Base-by-base conservation (phyloP, 768 basidiomycete species). In the Pulveroboletus frians region DNA sequence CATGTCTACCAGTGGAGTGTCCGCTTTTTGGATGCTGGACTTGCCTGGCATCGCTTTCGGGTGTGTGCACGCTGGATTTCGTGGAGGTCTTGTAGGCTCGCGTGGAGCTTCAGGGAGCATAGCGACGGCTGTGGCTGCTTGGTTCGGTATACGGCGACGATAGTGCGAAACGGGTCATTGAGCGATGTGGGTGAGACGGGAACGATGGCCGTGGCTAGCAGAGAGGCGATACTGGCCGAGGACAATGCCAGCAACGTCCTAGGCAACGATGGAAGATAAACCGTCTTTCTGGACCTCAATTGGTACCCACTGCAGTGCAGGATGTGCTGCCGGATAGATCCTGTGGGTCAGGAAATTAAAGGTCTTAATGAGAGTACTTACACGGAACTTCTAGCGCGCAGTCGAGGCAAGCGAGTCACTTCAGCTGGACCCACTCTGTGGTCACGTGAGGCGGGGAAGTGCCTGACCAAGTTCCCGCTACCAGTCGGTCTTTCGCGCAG, bases 21-120 rank as follows among this genome's bases (percentile, higher is more conserved):
- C 51, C 27, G 45, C 27, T n/a, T 47, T 46, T 9, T 35, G 52
- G 21, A 18, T 27, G 20, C 43, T 31, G 23, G 26, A 26, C 20
- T 30, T 53, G 35, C 35, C 50, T 18, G 46, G 36, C 15, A 39
- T 47, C 43, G 36, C 30, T 39, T 15, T 51, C 44, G 35, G 50
- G 37, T 1, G 42, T 13, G 5, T 63, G 55, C 32, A 17, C 32
- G 26, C 39, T 42, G 20, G 42, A 17, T 26, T 39, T 52, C 7
- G 44, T 9, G 34, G 63, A 63, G 63, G 57, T 20, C 55, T 43
- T 64, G 63, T 18, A 66, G 61, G n/a, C 66, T 60, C 11, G 60
- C 63, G 52, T 78, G 73, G 40, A 72, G 60, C 39, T 76, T 82
- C 46, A 91, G 70, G 59, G 84, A 85, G 69, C 88, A 91, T 43